These are phyloP conservation scores for Dalbergia cultrata DNA, from an alignment of 306 rosid genomes.

Conservation along the genomic window DNA sequence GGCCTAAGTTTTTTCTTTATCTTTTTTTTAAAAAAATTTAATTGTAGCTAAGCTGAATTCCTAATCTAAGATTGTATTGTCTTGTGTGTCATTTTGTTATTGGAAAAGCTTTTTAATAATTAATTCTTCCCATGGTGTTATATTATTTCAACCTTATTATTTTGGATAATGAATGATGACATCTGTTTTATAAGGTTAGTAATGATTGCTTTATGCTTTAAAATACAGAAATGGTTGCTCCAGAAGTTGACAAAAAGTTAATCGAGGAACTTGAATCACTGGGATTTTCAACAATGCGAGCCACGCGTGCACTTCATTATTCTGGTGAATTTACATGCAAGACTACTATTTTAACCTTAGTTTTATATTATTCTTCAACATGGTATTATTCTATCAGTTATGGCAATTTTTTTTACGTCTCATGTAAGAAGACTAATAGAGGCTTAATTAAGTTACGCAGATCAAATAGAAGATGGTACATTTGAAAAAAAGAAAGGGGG, in stretches of 20 bases:
- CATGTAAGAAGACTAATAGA: background rate
- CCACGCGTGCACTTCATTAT: conserved; percentile 87
- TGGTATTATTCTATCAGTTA: conserved; percentile 1
- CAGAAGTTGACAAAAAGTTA: conserved; percentile 85
- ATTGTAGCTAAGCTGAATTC: conserved; percentile 9
- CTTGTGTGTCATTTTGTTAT: background rate
- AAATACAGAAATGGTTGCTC: conserved; percentile 93
- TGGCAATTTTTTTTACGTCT: background rate
- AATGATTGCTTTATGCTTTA: too few relatives aligned
- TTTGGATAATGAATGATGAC: conserved; percentile 6
- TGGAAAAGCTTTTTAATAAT: background rate
- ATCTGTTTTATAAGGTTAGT: too few relatives aligned
- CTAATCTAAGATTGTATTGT: background rate
- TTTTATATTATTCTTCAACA: conserved; percentile 12
- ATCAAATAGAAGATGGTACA: conserved; percentile 11
- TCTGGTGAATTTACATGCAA: conserved; percentile 57
- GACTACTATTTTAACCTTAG: background rate
- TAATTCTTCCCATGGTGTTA: background rate
- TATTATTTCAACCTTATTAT: background rate
- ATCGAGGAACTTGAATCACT: conserved; percentile 90
- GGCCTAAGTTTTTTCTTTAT: too few relatives aligned
- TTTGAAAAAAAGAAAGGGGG: background rate
- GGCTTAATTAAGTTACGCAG: background rate
- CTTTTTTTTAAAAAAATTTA: too few relatives aligned
- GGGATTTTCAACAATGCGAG: conserved; percentile 86